Base-by-base conservation (phyloP, 2,329 filamentous ascomycete genomes). In the Grosmannia huntii region DNA sequence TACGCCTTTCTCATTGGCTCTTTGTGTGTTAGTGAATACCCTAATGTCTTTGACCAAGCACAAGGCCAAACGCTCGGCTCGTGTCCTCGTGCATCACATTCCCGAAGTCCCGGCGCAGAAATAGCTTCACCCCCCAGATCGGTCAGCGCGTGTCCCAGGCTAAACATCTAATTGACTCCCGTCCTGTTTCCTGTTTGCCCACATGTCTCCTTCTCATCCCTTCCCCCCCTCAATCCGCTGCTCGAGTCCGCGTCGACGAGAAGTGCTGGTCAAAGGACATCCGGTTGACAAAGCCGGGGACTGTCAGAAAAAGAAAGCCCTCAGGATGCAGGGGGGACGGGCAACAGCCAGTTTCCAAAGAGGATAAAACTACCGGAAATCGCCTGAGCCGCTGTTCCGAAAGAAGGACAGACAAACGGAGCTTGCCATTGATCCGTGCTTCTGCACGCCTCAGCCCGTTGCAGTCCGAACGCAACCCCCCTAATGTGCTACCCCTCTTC, bases 191-290 rank as follows among this genome's bases (percentile, higher is more conserved):
- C n/a, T n/a, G 50, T 31, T 23, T 53, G n/a, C 28, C 50, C 31
- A 33, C 50, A 36, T 36, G 25, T 14, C 49, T 27, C 28, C 25
- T 27, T 41, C 21, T 23, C 27, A 52, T 33, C 25, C n/a, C 28
- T n/a, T 21, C n/a, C 7, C 25, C 38, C 36, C 44, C 11, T 14
- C 36, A 16, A 16, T 53, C 36, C 23, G 14, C 33, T 19, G 31
- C 48, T 23, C 67, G 66, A 69, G 61, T 67, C 63, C 61, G 36
- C 59, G 66, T 66, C 65, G 61, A 67, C 64, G 63, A 66, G 59
- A 67, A 63, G 61, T 16, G 36, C 36, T 14, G 14, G 36, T 4
- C 36, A 38, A 38, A 38, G 12, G 33, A n/a, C n/a, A n/a, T n/a
- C n/a, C n/a, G n/a, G n/a, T n/a, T n/a, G 41, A 44, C 41, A 21